Percentiles rank a stretch among this genome's conserved stretches.
Evolutionary conservation across 768 basidiomycete species (phyloP).

Genomic region (Termitomyces sp.): DNA sequence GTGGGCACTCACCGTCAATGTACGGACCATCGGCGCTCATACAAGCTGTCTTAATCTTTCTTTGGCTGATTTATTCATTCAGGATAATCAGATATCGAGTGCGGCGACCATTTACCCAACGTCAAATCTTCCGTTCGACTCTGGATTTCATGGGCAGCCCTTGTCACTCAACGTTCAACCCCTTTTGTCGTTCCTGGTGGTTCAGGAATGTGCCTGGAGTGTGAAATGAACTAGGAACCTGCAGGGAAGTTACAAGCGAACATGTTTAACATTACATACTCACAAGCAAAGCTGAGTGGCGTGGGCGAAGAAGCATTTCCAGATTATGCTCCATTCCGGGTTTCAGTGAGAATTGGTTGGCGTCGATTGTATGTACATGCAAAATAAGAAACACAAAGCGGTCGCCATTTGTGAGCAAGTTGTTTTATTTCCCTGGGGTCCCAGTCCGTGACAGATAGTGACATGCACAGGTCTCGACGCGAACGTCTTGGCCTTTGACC

Average conservation of each 20-base stretch:
- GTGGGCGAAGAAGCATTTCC: too few relatives aligned
- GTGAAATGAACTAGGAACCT: not conserved
- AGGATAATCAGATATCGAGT: not conserved
- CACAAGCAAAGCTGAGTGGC: not conserved
- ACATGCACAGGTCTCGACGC: not conserved
- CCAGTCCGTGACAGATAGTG: not conserved
- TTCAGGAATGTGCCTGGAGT: not conserved
- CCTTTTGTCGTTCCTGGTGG: not conserved
- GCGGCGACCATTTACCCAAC: not conserved
- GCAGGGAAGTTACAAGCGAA: not conserved
- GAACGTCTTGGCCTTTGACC: not conserved
- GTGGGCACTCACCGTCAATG: not conserved
- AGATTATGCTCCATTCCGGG: too few relatives aligned
- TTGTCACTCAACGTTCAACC: not conserved
- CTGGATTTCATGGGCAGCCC: not conserved
- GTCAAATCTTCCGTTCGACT: not conserved
- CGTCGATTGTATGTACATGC: not conserved
- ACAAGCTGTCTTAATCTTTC: not conserved
- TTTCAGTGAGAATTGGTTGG: not conserved
- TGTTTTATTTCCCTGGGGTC: not conserved
- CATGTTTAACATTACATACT: not conserved
- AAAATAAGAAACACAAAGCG: too few relatives aligned
- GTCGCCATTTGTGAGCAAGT: too few relatives aligned
- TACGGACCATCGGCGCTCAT: not conserved
- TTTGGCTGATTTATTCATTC: not conserved